phyloP scores from a whole-genome alignment of 176 grass and related monocot genomes.

The Alopecurus myosuroides region DNA sequence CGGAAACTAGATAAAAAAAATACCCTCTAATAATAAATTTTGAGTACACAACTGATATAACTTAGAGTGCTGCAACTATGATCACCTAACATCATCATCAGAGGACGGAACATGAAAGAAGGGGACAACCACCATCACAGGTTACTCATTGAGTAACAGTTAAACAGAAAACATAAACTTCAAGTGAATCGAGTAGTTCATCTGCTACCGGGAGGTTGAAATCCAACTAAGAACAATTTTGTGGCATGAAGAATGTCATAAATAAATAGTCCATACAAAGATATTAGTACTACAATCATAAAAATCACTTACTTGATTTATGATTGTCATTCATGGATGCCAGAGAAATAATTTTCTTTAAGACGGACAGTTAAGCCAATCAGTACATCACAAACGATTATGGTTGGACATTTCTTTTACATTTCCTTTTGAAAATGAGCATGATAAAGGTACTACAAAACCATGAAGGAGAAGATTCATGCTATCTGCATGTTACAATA shows the following conservation, averaged over 20 bases:
- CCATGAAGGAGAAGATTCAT: background rate
- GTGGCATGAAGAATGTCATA: background rate
- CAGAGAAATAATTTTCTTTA: background rate
- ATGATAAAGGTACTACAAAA: background rate
- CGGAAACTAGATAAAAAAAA: background rate
- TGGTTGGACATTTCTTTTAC: background rate
- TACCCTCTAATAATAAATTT: background rate
- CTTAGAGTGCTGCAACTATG: background rate
- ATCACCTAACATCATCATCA: background rate
- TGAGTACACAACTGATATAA: background rate
- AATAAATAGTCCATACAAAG: background rate
- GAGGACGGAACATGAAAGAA: background rate
- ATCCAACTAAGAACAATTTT: background rate
- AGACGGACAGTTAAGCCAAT: background rate
- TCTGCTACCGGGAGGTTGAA: too few relatives aligned
- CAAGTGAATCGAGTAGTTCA: too few relatives aligned
- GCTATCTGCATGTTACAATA: background rate
- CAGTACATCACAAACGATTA: background rate
- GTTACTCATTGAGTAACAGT: conserved; percentile 4
- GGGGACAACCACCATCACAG: background rate
- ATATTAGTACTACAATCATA: background rate
- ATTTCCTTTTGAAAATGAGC: background rate
- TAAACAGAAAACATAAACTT: conserved; percentile 9
- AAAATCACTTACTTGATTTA: background rate
- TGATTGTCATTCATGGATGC: background rate